Evolutionary conservation across 2,329 filamentous ascomycete genomes (phyloP).

Genomic region (Pseudogymnoascus pannorum): DNA sequence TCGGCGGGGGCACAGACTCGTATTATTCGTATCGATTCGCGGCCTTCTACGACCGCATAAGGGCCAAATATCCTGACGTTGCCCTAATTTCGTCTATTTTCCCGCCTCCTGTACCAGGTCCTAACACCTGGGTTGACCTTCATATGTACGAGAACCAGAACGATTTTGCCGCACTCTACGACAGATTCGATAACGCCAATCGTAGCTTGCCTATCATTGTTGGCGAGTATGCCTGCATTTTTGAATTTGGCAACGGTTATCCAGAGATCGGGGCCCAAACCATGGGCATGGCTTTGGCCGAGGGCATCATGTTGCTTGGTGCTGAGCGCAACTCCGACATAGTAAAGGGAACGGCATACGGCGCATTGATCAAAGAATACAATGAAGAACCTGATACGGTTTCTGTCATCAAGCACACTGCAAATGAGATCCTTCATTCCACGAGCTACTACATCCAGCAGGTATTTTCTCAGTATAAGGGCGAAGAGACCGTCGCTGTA

Average conservation of each 20-base stretch:
- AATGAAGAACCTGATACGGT: conserved; percentile 24
- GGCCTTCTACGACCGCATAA: conserved; percentile 7
- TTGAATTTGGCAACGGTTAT: neutral
- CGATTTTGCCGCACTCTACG: neutral
- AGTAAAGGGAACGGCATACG: conserved; percentile 31
- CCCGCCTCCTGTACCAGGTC: neutral
- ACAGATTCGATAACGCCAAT: neutral
- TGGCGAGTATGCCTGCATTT: neutral
- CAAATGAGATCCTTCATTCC: conserved; percentile 17
- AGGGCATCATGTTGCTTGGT: conserved; percentile 20
- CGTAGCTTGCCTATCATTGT: neutral
- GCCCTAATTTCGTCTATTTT: neutral
- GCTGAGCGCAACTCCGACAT: conserved; percentile 31
- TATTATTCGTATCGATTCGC: conserved; percentile 11
- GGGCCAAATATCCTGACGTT: conserved; percentile 7
- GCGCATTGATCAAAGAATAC: conserved; percentile 31
- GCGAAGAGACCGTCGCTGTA: conserved; percentile 20
- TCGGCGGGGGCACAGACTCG: conserved; percentile 23
- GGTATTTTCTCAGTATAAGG: conserved; percentile 21
- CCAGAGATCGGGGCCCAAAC: neutral
- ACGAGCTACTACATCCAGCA: conserved; percentile 23
- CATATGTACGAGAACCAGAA: neutral
- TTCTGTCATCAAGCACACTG: conserved; percentile 19
- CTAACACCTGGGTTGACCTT: neutral
- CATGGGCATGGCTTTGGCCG: conserved; percentile 14